Evolutionary conservation across 2,329 filamentous ascomycete species (phyloP).

Genomic region (Penicillium glabrum): DNA sequence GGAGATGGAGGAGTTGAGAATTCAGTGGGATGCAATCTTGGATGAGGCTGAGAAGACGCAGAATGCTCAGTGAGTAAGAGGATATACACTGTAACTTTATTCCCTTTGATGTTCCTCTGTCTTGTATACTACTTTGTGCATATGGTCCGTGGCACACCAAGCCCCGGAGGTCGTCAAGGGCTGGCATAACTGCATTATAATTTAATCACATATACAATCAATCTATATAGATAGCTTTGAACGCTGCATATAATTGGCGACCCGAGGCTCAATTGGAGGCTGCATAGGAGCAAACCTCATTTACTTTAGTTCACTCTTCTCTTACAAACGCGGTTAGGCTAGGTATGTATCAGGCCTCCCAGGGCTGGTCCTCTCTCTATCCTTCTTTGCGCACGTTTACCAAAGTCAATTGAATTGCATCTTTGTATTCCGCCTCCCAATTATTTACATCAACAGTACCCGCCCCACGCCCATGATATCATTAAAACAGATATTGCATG

Average conservation of each 20-base stretch:
- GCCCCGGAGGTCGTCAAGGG: neutral
- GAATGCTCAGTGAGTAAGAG: neutral
- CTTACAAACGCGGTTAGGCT: too few relatives aligned
- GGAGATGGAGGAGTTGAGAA: conserved; percentile 44
- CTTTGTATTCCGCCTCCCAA: conserved; percentile 24
- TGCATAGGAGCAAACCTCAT: too few relatives aligned
- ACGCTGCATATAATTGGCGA: neutral
- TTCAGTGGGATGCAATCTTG: conserved; percentile 40
- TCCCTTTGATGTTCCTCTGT: neutral
- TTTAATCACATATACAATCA: neutral
- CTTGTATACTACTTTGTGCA: neutral
- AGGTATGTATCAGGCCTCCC: too few relatives aligned
- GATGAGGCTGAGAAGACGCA: conserved; percentile 31
- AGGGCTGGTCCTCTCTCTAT: too few relatives aligned
- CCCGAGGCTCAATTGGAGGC: too few relatives aligned
- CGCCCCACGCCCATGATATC: conserved; percentile 32
- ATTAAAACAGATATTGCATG: conserved; percentile 35
- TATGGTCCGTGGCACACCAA: neutral
- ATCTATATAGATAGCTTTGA: neutral
- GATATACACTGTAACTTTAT: neutral
- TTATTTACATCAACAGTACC: conserved; percentile 36
- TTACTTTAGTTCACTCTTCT: too few relatives aligned
- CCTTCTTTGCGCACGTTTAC: neutral
- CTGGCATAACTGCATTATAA: neutral
- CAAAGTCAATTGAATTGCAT: conserved; percentile 7